These are phyloP conservation scores for Mortierella polycephala DNA, from an alignment of 371 early-diverging fungal genomes.

Conservation along the genomic window DNA sequence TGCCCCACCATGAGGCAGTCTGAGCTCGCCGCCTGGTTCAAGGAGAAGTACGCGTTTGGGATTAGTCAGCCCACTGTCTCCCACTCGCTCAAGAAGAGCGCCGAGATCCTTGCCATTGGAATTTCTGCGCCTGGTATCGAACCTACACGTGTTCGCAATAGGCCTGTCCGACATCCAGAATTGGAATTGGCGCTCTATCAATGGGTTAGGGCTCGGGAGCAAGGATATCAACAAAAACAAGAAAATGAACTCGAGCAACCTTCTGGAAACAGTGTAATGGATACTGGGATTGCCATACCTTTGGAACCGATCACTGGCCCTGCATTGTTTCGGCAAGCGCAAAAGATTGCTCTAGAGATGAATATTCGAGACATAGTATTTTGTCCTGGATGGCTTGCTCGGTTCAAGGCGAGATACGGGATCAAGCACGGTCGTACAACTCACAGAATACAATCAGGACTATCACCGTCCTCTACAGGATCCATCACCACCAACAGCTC, in stretches of 20 bases:
- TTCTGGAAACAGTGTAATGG: too few species aligned
- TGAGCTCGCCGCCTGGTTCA: constrained; percentile 44
- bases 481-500: too few species aligned
- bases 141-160: constrained; percentile 26
- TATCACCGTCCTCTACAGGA: neutral
- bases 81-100: constrained; percentile 33
- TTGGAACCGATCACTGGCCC: constrained; percentile 31
- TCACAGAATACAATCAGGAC: neutral
- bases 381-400: constrained; percentile 44
- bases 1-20: constrained; percentile 43
- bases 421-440: constrained; percentile 6
- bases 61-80: constrained; percentile 49
- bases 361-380: constrained; percentile 32
- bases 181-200: constrained; percentile 41
- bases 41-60: constrained; percentile 14
- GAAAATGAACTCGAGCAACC: neutral
- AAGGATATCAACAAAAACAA: neutral
- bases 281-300: too few species aligned
- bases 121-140: constrained; percentile 20
- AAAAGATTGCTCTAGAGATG: constrained; percentile 44
- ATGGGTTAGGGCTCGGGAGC: constrained; percentile 34
- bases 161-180: constrained; percentile 51
- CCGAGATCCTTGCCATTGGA: constrained; percentile 25
- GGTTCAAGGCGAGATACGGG: constrained; percentile 40
- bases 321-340: constrained; percentile 25